Conservation (phyloP, 371 early-diverging fungal species). For the Rhizomucor miehei region DNA sequence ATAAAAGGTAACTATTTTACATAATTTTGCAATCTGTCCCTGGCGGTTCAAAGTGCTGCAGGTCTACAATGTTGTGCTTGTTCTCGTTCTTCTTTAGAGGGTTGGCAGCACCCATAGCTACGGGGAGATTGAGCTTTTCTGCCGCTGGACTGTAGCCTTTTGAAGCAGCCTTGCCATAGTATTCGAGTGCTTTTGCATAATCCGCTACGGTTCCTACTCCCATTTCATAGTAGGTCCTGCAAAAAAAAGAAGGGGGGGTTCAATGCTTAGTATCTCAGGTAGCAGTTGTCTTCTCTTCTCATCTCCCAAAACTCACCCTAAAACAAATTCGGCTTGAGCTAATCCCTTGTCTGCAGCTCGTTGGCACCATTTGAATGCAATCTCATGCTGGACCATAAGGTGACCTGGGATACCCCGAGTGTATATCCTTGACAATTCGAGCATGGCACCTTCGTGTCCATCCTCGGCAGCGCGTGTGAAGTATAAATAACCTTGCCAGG, state of each 20-base stretch:
- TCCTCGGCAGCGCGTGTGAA: slow-evolving; percentile 21
- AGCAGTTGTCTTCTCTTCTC: too few relatives aligned
- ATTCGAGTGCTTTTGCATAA: slow-evolving; percentile 27
- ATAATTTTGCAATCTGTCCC: too few relatives aligned
- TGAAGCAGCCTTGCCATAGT: slow-evolving; percentile 31
- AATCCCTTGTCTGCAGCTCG: slow-evolving; percentile 20
- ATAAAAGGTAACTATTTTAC: too few relatives aligned
- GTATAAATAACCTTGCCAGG: slow-evolving; percentile 9
- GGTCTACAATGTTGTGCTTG: too few relatives aligned
- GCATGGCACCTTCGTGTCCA: slow-evolving; percentile 18
- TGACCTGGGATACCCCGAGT: slow-evolving; percentile 16
- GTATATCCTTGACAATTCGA: slow-evolving; percentile 14
- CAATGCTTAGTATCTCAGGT: too few relatives aligned
- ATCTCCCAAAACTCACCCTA: slow-evolving; percentile 15
- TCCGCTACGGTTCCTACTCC: slow-evolving; percentile 30
- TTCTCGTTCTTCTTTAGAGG: too few relatives aligned
- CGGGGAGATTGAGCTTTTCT: slow-evolving; percentile 26
- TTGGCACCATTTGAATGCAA: slow-evolving; percentile 28
- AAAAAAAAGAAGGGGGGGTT: too few relatives aligned
- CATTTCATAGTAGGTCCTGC: slow-evolving; percentile 38
- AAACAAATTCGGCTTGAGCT: slow-evolving; percentile 19
- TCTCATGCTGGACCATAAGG: slow-evolving; percentile 10
- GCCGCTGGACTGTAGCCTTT: slow-evolving; percentile 30
- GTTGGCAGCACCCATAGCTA: neutral
- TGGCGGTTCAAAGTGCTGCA: too few relatives aligned